These are phyloP conservation scores for Thraustotheca clavata DNA, from an alignment of 352 stramenopile genomes.

Conservation along the genomic window DNA sequence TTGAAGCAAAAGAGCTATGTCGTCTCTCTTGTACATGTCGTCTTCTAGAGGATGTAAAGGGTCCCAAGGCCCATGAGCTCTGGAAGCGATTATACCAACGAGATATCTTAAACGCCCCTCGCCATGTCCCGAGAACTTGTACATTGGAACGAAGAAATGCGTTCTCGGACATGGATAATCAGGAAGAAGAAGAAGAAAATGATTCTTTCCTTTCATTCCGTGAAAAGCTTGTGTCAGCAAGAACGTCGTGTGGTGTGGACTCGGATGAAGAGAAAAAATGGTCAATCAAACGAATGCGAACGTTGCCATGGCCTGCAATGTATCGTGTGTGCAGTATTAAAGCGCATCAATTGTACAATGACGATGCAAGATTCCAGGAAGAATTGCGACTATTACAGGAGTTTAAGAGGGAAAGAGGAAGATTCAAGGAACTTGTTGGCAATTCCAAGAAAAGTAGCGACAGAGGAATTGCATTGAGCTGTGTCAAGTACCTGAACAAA, in stretches of 20 bases:
- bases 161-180: conserved; percentile 11
- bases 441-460: neutral
- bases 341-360: neutral
- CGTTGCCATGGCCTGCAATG: conserved; percentile 15
- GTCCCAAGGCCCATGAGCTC: neutral
- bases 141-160: conserved; percentile 15
- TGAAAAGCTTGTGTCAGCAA: neutral
- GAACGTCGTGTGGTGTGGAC: conserved; percentile 3
- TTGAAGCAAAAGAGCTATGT: conserved; percentile 8
- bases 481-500: conserved; percentile 22
- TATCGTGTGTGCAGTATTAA: conserved; percentile 17
- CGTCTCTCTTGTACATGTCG: neutral
- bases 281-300: conserved; percentile 5
- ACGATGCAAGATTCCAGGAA: neutral
- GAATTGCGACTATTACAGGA: conserved; percentile 1
- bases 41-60: neutral
- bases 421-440: neutral
- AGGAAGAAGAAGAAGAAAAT: neutral
- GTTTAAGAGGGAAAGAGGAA: neutral
- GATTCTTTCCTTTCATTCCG: neutral
- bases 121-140: neutral
- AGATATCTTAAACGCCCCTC: neutral
- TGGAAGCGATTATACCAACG: conserved; percentile 1
- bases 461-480: conserved; percentile 3
- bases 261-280: conserved; percentile 7